Percentiles rank a stretch among this genome's conserved stretches.
Conservation (phyloP, 441 rosid species). For the Biscutella laevigata region DNA sequence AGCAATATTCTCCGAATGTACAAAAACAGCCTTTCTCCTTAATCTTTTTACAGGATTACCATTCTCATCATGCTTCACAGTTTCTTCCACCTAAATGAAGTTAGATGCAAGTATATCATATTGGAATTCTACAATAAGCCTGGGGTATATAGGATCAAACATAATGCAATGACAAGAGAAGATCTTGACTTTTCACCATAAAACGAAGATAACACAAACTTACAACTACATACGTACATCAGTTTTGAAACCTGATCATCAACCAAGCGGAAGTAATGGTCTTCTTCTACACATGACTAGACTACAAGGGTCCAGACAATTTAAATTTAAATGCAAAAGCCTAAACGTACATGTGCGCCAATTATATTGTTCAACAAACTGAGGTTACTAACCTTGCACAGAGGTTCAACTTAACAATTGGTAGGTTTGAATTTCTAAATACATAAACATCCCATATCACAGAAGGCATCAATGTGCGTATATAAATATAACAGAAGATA, state of each 20-base stretch:
- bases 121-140: background rate
- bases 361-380: background rate
- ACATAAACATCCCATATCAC: background rate
- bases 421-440: background rate
- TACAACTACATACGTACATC: background rate
- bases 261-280: conserved; percentile 1
- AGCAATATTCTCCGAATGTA: conserved; percentile 57
- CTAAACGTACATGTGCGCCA: conserved; percentile 4
- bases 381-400: background rate
- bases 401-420: background rate
- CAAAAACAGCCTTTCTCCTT: conserved; percentile 45
- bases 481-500: background rate
- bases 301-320: background rate
- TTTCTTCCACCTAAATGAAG: conserved; percentile 55
- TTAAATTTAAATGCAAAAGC: background rate
- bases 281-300: background rate
- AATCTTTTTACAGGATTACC: conserved; percentile 69
- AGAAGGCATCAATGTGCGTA: background rate
- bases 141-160: background rate
- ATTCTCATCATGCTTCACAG: conserved; percentile 59
- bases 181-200: background rate
- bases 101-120: background rate
- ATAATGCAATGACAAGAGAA: conserved; percentile 1
- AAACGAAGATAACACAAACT: background rate
- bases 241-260: background rate